Base-by-base conservation (phyloP, 306 rosid genomes). In the Prunus padus region DNA sequence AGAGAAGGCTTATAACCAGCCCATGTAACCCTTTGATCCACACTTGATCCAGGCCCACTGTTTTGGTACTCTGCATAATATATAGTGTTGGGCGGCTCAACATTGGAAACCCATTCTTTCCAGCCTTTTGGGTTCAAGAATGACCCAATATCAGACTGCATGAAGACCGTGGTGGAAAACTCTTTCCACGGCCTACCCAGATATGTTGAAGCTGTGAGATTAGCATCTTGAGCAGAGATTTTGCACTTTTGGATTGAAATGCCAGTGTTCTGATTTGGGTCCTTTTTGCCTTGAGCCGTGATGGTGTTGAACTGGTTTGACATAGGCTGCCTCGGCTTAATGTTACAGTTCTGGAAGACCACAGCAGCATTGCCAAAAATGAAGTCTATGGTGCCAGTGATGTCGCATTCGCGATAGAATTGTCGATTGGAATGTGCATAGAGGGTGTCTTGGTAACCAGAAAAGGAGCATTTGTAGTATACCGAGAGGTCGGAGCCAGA, bases 151-250 rank as follows among this genome's bases (percentile, higher is more conserved):
- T 72, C 60, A 18, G 97, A 82, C 65, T 87, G 83, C 97, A 92
- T 84, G 18, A 94, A 61, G 11, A 94, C 80, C 4, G 93, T 89
- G 16, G 98, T 92, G 28, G 97, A 88, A 81, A 40, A 94, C 1
- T 87, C 83, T 76, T 94, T 91, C 98, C 98, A 94, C 33, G 98
- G 98, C 83, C 98, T 84, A 3, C 97, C 98, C 73, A 94, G 90
- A 81, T 82, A 94, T 2, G 97, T 92, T 1, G 71, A 73, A 31
- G 93, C 95, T 2, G 77, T 61, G 70, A 89, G 88, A 69, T 70
- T 84, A 40, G 51, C 12, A 18, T 68, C 87, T 0, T 63, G 22
- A 15, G 97, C 64, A 46, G 75, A 66, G 33, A 91, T 52, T 0
- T 37, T 54, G 59, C 92, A 91, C 54, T 87, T 88, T 64, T 92